These are phyloP conservation scores for Heterobasidion annosum DNA, from an alignment of 1,284 basidiomycete species.

Conservation along the genomic window DNA sequence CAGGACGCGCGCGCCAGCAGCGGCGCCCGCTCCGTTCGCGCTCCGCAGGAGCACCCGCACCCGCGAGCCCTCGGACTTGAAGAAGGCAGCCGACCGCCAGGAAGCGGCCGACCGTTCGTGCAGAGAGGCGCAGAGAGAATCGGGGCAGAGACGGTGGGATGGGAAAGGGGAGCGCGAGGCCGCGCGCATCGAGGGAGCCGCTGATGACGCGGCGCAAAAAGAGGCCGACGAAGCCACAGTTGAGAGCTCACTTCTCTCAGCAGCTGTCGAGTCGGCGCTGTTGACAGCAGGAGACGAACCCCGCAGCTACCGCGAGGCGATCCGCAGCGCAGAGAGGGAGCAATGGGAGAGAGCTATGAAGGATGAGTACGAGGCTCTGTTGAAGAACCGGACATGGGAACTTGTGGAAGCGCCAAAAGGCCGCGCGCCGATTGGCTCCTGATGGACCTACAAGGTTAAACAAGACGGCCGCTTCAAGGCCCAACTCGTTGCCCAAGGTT, in stretches of 20 bases:
- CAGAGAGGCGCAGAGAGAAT: too few relatives aligned
- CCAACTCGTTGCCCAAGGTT: conserved; percentile 1
- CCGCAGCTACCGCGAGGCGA: background rate
- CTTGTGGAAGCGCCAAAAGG: background rate
- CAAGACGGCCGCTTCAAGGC: conserved; percentile 3
- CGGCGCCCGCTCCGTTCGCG: too few relatives aligned
- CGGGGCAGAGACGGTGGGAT: too few relatives aligned
- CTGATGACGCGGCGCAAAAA: too few relatives aligned
- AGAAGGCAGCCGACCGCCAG: too few relatives aligned
- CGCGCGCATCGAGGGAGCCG: too few relatives aligned
- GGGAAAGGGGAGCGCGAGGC: too few relatives aligned
- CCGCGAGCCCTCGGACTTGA: too few relatives aligned
- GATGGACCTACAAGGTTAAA: background rate
- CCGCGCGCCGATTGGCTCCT: background rate
- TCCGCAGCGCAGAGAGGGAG: background rate
- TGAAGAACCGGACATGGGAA: background rate
- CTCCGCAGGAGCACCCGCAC: too few relatives aligned
- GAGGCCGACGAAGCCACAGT: too few relatives aligned
- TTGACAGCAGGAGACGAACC: background rate
- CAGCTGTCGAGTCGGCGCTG: background rate
- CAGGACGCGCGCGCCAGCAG: too few relatives aligned
- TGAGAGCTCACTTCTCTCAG: background rate
- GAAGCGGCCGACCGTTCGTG: too few relatives aligned
- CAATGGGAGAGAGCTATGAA: background rate
- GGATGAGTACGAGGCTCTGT: background rate